Percentiles rank a stretch among this genome's conserved stretches.
Conservation (phyloP, 192 early-diverging fungal species). For the Rhizophagus clarus region DNA sequence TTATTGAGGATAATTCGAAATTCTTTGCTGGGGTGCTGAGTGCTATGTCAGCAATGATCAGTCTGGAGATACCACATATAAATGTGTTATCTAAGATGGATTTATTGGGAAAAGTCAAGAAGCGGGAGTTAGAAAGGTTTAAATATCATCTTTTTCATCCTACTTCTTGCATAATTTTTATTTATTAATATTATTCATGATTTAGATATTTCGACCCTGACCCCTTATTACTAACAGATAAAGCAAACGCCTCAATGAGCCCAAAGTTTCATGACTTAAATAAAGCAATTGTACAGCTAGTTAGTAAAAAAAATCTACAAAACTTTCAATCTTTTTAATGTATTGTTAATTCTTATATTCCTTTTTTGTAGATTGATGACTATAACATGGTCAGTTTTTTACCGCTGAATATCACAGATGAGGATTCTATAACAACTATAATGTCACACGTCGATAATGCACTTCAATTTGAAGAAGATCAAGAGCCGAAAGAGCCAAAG, state of each 20-base stretch:
- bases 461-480: conserved; percentile 96
- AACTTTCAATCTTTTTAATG: not conserved
- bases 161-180: not conserved
- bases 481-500: conserved; percentile 83
- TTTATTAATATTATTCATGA: not conserved
- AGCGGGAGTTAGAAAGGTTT: conserved; percentile 61
- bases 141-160: not conserved
- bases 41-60: conserved; percentile 94
- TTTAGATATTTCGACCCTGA: conserved; percentile 89
- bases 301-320: conserved; percentile 30
- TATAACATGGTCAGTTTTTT: conserved; percentile 97
- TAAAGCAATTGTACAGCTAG: conserved; percentile 83
- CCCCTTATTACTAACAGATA: conserved; percentile 80
- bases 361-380: conserved; percentile 75
- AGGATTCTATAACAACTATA: conserved; percentile 87
- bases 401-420: conserved; percentile 91
- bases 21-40: conserved; percentile 97
- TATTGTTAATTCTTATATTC: not conserved
- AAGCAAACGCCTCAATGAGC: conserved; percentile 73
- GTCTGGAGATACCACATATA: conserved; percentile 97
- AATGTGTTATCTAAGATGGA: conserved; percentile 99
- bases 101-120: conserved; percentile 68
- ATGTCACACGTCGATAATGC: conserved; percentile 92
- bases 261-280: conserved; percentile 85
- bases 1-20: conserved; percentile 93